Evolutionary conservation across 345 rosid genomes (phyloP), one percentile per base, ranked within the genome.

Genomic region (Microthlaspi erraticum): DNA sequence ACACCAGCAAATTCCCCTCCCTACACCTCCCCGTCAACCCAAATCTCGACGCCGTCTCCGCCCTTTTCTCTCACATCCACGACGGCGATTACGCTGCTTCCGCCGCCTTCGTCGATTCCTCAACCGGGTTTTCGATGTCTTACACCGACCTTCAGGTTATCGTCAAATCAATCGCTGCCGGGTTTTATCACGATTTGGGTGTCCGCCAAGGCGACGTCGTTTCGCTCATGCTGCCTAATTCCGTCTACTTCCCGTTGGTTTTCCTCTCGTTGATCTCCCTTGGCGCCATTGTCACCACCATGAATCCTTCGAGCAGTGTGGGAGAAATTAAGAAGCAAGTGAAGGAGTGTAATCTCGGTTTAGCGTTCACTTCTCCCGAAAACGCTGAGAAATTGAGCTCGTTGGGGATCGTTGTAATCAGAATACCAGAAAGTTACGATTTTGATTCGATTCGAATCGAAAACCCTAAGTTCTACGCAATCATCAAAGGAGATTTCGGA

Each of bases 281-380:
- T 41, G 96, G 97, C 29, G 93, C 86, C 9, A 54, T 85, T 61
- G 90, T 87, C 42, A 79, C 90, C 12, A 74, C 98, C 17, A 81
- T 87, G 81, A 88, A 85, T 66, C 96, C 96, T 1, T 78, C 80
- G 0, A 75, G 84, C 61, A 88, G 77, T 60, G 57, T 66, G 2
- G 37, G 71, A 2, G 93, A 93, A 67, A 83, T 87, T 69, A 56
- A 78, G 72, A 77, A 78, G 63, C 96, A 66, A 49, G 52, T 76
- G 4, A 41, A 39, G 37, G 81, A 83, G 70, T 88, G 84, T 59
- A 72, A 75, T 14, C 82, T 77, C 5, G 46, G 73, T 59, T 51
- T 90, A 37, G 86, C 85, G 44, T 86, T 93, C 68, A 61, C 87
- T 60, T n/a, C 45, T 1, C 0, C 12, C 53, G 86, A 81, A 7